Base-by-base conservation (phyloP, 148 eudicot species). In the Suaeda aralocaspica region DNA sequence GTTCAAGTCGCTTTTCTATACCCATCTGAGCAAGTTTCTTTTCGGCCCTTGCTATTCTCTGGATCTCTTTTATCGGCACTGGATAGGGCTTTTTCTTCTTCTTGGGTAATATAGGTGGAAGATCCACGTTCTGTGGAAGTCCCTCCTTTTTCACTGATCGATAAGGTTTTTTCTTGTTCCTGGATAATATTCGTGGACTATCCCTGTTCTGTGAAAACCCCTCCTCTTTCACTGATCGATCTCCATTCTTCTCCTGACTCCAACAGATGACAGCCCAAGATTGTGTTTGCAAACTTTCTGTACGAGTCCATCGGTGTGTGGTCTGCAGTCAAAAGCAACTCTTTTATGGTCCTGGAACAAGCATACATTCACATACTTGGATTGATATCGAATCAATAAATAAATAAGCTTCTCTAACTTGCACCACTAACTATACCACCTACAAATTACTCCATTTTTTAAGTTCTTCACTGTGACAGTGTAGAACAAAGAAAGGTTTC, bases 41-140 rank as follows among this genome's bases (percentile, higher is more conserved):
- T 67, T 95, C 88, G 4, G 83, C 90, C 80, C 83, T 87, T 70
- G 84, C 84, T 50, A 74, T 82, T 71, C 82, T 76, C 76, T 66
- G 82, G 71, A 94, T 86, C 81, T 86, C 80, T 70, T 81, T 84
- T 25, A 94, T 64, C 33, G 99, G 99, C 67, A 91, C 80, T 19
- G 99, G 97, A 80, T 66, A 94, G 41, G 99, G 99, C 78, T 94
- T 94, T 81, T 94, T 94, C 87, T 89, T 87, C 52, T 86, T 82
- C 84, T 85, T 91, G 7, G 97, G 89, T 25, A 82, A 72, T 72
- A 80, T 21, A 5, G 86, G 85, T 55, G 99, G 99, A 80, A 94
- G 91, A 81, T 94, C 99, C 30, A 84, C 88, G 84, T 95, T 91
- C 80, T 95, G 97, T 19, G 81, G 87, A 30, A 42, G 9, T 16